A percentile compares a stretch with the other conserved stretches of the same genome.
phyloP scores from a whole-genome alignment of 2,329 filamentous ascomycete genomes.

The Exophiala dermatitidis region DNA sequence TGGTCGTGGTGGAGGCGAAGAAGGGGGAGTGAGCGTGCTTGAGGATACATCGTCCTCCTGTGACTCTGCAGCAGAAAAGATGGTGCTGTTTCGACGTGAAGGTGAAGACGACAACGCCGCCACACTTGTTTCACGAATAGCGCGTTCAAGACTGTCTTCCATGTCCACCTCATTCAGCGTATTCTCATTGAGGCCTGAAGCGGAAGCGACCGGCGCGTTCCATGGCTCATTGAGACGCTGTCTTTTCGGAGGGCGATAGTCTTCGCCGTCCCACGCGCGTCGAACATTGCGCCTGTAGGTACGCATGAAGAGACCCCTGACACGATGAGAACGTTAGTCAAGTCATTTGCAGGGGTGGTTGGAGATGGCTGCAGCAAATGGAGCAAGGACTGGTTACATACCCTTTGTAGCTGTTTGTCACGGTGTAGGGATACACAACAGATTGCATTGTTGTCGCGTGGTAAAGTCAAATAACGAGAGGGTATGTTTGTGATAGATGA shows the following conservation, averaged over 20 bases:
- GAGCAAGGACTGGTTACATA: constrained; percentile 25
- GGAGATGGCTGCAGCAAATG: neutral
- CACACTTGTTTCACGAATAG: constrained; percentile 43
- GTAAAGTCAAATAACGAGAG: neutral
- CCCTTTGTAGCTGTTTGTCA: constrained; percentile 47
- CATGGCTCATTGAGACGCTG: constrained; percentile 35
- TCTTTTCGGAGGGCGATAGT: constrained; percentile 39
- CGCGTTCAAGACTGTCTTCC: constrained; percentile 42
- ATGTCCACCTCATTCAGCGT: constrained; percentile 31
- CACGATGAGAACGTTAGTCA: constrained; percentile 8
- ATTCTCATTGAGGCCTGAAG: constrained; percentile 26
- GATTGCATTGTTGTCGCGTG: constrained; percentile 22
- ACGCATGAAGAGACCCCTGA: constrained; percentile 44
- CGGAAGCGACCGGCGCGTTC: constrained; percentile 20
- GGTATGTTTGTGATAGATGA: neutral
- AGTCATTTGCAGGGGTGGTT: constrained; percentile 8
- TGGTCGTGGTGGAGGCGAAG: constrained; percentile 41
- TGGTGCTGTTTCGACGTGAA: constrained; percentile 41
- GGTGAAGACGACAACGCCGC: constrained; percentile 39
- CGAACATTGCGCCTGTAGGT: constrained; percentile 44
- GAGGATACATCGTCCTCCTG: constrained; percentile 32
- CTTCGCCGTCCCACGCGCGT: constrained; percentile 43
- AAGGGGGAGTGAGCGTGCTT: constrained; percentile 45
- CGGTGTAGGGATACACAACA: constrained; percentile 38
- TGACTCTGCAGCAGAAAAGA: constrained; percentile 37